Conservation (phyloP, 371 early-diverging fungal species). For the Rhizopus microsporus region DNA sequence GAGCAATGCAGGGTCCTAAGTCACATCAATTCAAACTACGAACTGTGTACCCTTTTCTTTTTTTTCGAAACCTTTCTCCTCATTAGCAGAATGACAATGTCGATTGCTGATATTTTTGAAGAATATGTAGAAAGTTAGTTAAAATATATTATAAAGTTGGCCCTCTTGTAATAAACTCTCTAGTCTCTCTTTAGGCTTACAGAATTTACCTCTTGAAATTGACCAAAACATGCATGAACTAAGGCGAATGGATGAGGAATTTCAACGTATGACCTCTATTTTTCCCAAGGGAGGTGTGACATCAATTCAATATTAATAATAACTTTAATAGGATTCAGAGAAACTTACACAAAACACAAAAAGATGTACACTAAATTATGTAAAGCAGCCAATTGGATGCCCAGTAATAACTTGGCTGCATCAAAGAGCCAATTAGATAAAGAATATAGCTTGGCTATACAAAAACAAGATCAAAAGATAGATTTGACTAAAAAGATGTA, state of each 20-base stretch:
- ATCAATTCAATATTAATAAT: too few species aligned
- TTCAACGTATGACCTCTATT: conserved; percentile 28
- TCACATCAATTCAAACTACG: conserved; percentile 3
- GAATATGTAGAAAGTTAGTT: conserved; percentile 54
- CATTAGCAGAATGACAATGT: conserved; percentile 25
- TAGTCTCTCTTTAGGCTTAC: conserved; percentile 32
- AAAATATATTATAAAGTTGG: conserved; percentile 1
- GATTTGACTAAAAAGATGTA: conserved; percentile 52
- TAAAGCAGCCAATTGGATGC: conserved; percentile 7
- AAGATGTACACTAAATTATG: conserved; percentile 20
- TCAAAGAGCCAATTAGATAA: conserved; percentile 41
- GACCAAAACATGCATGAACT: conserved; percentile 58
- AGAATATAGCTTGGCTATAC: conserved; percentile 47
- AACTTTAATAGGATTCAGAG: conserved; percentile 18
- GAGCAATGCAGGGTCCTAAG: neutral
- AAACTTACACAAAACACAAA: conserved; percentile 26
- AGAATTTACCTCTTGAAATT: conserved; percentile 52
- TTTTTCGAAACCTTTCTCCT: neutral
- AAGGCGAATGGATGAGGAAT: conserved; percentile 57
- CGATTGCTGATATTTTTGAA: conserved; percentile 53
- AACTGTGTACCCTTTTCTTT: conserved; percentile 1
- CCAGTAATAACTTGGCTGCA: conserved; percentile 22
- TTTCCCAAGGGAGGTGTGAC: neutral
- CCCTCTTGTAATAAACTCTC: neutral
- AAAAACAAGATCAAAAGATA: conserved; percentile 56